Evolutionary conservation across 495 filamentous ascomycete genomes (phyloP), one percentile per base, ranked within the genome.

Genomic region (Neurospora pannonica): DNA sequence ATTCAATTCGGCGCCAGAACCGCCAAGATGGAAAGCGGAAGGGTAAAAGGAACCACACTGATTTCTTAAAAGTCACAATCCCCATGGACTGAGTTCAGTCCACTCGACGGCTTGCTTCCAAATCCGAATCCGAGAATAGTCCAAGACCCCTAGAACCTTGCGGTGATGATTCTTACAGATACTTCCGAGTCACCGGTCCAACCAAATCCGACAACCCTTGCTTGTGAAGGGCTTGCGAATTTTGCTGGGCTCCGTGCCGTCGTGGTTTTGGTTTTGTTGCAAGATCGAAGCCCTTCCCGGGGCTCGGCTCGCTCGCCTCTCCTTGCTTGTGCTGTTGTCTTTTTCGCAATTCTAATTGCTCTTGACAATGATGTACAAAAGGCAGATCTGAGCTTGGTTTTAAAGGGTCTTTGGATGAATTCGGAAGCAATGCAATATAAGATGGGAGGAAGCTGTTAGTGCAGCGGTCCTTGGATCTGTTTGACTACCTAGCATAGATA

Each of bases 1-100:
- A 93, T 95, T 71, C 94, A 97, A 81, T 97, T 97, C 79, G 94
- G 94, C 38, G 88, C 93, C 8, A 86, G 93, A 74, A 96, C 92
- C 11, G 94, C 94, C 11, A 97, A 94, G 81, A 95, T 97, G 90
- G 91, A 94, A 79, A 83, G 81, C 38, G 91, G 94, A 15, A 89
- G 84, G 74, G 89, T 85, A 17, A 94, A 92, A 78, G 94, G 94
- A 1, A 95, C 93, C 10, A 80, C 83, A 4, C 71, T 83, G 39
- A 82, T 88, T 74, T 82, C 83, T 2, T 83, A 74, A 60, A 60
- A 15, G n/a, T 3, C 21, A 15, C 21, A 3, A 70, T n/a, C 21
- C 10, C 54, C 38, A 34, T 19, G 74, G 54, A 38, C 73, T 70
- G 73, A 71, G 13, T 74, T 54, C 60, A 72, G 38, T 54, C 15